These are phyloP conservation scores for Suhomyces maxii DNA, from an alignment of 1,139 yeast genomes.

Conservation along the genomic window DNA sequence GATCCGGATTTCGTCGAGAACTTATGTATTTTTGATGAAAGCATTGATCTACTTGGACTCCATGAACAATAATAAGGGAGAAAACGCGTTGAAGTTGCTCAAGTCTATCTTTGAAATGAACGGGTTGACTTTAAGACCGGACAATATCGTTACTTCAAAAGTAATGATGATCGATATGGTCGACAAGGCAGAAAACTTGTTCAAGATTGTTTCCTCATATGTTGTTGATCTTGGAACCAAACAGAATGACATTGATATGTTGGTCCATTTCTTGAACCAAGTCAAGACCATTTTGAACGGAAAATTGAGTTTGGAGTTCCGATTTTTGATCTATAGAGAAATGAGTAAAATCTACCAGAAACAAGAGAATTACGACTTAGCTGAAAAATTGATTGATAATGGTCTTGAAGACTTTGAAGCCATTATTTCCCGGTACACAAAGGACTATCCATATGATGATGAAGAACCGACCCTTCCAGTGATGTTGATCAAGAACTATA, in stretches of 20 bases:
- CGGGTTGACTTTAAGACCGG: conserved; percentile 22
- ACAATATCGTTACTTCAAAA: conserved; percentile 9
- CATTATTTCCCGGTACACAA: conserved; percentile 15
- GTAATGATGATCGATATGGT: conserved; percentile 13
- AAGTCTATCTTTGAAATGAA: conserved; percentile 35
- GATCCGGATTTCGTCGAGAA: conserved; percentile 31
- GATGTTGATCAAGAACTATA: conserved; percentile 19
- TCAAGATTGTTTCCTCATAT: conserved; percentile 28
- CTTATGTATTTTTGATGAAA: conserved; percentile 42
- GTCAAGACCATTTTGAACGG: conserved; percentile 24
- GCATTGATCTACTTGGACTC: conserved; percentile 44
- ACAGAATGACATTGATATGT: conserved; percentile 23
- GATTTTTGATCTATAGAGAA: conserved; percentile 26
- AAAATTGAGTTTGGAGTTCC: conserved; percentile 25
- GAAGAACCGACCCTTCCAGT: conserved; percentile 21
- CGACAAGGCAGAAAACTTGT: conserved; percentile 21
- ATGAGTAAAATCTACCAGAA: conserved; percentile 30
- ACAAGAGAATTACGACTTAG: conserved; percentile 24
- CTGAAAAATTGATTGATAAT: conserved; percentile 23
- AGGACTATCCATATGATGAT: conserved; percentile 20
- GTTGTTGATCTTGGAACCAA: conserved; percentile 19
- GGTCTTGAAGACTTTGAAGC: conserved; percentile 28
- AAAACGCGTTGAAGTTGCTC: conserved; percentile 31
- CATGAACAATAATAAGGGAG: conserved; percentile 22
- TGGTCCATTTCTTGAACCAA: conserved; percentile 32